These are phyloP conservation scores for Saksenaea oblongispora DNA, from an alignment of 371 early-diverging fungal species.

Conservation along the genomic window DNA sequence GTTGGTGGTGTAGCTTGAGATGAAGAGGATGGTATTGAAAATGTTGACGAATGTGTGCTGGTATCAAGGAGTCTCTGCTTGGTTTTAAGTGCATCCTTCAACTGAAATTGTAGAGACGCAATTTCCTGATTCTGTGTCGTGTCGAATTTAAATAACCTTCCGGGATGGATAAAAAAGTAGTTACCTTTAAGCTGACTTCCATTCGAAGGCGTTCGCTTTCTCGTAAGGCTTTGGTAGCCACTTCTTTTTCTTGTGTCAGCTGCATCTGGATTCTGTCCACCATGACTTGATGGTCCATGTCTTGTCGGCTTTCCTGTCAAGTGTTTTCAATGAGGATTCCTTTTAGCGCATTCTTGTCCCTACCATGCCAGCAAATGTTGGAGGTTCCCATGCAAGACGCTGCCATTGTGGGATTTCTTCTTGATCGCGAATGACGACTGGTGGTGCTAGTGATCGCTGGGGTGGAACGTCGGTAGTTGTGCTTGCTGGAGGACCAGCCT, in stretches of 20 bases:
- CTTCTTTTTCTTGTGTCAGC: background rate
- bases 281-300: background rate
- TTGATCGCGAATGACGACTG: conserved; percentile 1
- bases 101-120: background rate
- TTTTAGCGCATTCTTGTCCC: background rate
- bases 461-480: background rate
- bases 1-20: background rate
- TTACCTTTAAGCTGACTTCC: background rate
- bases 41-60: background rate
- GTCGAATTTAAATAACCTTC: background rate
- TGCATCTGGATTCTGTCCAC: background rate
- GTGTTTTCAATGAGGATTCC: background rate
- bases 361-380: background rate
- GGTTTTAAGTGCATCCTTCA: background rate
- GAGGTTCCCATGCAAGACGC: background rate
- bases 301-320: background rate
- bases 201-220: background rate
- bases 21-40: no score
- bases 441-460: background rate
- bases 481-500: background rate
- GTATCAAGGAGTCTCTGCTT: background rate
- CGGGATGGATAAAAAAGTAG: background rate
- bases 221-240: background rate
- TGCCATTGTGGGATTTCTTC: background rate
- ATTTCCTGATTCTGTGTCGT: background rate